Base-by-base conservation (phyloP, 1,139 yeast genomes). In the Pichia sp. region DNA sequence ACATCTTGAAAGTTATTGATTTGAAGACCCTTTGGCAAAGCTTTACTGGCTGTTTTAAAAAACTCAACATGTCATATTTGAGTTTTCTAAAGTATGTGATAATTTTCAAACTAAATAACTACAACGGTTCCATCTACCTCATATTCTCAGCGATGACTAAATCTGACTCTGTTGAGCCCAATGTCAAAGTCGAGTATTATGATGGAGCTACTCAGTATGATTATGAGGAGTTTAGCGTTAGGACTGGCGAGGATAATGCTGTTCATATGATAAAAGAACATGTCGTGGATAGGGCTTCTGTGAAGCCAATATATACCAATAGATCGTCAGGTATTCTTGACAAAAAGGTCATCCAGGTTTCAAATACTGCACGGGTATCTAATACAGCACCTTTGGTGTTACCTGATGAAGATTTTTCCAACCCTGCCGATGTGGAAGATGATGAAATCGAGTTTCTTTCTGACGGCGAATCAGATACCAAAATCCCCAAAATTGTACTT, bases 151-250 rank as follows among this genome's bases (percentile, higher is more conserved):
- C 46, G n/a, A 19, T 66, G 10, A 44, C 51, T 4, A 54, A 53
- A 29, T 47, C 55, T 1, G 36, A 30, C 11, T 26, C 40, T 5
- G 44, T 10, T 43, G 51, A 8, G 11, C 44, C 23, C 16, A 48
- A 45, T 16, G 42, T 41, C 3, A 62, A 57, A 16, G 47, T 64
- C 13, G 56, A 58, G 10, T 52, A 55, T 29, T 56, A 42, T 42
- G 60, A 58, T 34, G 57, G 51, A 2, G 32, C 29, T 3, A 50
- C 45, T 5, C 41, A 55, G 1, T 51, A 52, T 15, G 60, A 53
- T 7, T 62, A 63, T 50, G 66, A 63, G 44, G 67, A 65, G 42
- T 62, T 64, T 51, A 52, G 53, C 11, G 55, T 65, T n/a, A 60
- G 58, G 46, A 42, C 57, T 34, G 47, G 55, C n/a, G 56, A 55